Base-by-base conservation (phyloP, 257 asterid genomes). In the Ballota nigra region DNA sequence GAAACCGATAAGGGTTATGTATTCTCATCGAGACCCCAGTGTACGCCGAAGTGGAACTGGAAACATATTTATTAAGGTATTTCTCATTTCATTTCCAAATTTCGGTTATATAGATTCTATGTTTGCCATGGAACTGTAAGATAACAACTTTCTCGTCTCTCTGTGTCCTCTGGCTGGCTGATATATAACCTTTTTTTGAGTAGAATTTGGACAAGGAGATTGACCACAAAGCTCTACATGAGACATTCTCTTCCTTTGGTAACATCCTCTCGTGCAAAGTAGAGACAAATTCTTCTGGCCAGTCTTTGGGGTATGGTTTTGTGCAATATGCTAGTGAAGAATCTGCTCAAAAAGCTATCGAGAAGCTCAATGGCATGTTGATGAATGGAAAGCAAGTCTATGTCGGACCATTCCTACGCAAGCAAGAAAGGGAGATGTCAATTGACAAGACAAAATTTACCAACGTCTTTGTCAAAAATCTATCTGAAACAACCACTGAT, bases 191-290 rank as follows among this genome's bases (percentile, higher is more conserved):
- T 55, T 59, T n/a, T 26, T 65, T 6, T 67, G 41, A 8, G 23
- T 74, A 93, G 98, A 91, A 93, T 82, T 68, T 93, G 88, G 98
- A 91, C 91, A 87, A 86, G 81, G 96, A 87, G 16, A 92, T 92
- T 52, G 98, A 92, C 83, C 96, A 92, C 78, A 92, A 92, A 76
- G 97, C 91, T 36, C 86, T 92, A 2, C 91, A 92, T 6, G 97
- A 92, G 36, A 92, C 97, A 24, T 92, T 92, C 83, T 90, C 96
- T 36, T 69, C 88, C 41, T 92, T 92, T 68, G 98, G 98, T 38
- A 82, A 38, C 63, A 88, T 92, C 41, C 84, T 88, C 4, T 92
- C 98, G 12, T 92, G 97, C 92, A 92, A 92, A 80, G 87, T 92
- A 41, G 91, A 88, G 3, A 89, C 94, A 4, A 87, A 88, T 76